Conservation (phyloP, 2,329 filamentous ascomycete species). For the Ceratocystis papillata region DNA sequence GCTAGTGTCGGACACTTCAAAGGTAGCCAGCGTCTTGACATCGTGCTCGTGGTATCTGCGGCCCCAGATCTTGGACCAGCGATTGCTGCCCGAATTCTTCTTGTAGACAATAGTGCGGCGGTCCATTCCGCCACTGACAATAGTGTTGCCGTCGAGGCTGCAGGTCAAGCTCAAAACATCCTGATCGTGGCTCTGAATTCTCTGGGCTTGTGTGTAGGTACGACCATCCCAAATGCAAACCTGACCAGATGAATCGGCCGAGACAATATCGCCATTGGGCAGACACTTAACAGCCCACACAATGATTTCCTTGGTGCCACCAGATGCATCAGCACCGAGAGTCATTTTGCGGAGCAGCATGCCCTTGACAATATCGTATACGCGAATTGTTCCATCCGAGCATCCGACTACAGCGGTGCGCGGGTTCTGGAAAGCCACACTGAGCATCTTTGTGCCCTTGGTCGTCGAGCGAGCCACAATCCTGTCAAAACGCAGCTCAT, state of each 20-base stretch:
- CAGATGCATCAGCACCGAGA: conserved; percentile 64
- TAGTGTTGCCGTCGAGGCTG: conserved; percentile 66
- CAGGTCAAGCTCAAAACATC: conserved; percentile 83
- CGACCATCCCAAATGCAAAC: conserved; percentile 88
- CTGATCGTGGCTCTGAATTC: conserved; percentile 75
- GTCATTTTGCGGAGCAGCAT: conserved; percentile 71
- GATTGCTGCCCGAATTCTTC: conserved; percentile 47
- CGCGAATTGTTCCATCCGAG: conserved; percentile 88
- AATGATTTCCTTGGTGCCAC: conserved; percentile 65
- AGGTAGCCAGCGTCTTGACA: conserved; percentile 86
- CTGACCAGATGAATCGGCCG: conserved; percentile 88
- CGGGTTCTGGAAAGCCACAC: conserved; percentile 77
- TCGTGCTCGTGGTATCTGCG: conserved; percentile 84
- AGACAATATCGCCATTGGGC: conserved; percentile 79
- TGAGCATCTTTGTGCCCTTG: conserved; percentile 81
- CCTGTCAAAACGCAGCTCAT: conserved; percentile 68
- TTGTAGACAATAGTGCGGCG: conserved; percentile 75
- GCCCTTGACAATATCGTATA: conserved; percentile 75
- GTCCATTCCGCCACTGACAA: conserved; percentile 88
- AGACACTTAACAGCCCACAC: conserved; percentile 91
- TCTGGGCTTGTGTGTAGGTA: conserved; percentile 78
- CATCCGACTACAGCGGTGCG: conserved; percentile 80
- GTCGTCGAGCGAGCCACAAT: conserved; percentile 64
- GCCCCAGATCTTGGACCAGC: conserved; percentile 81
- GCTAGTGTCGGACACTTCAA: conserved; percentile 72